Evolutionary conservation across 768 basidiomycete genomes (phyloP).

Genomic region (Cubamyces lactineus): DNA sequence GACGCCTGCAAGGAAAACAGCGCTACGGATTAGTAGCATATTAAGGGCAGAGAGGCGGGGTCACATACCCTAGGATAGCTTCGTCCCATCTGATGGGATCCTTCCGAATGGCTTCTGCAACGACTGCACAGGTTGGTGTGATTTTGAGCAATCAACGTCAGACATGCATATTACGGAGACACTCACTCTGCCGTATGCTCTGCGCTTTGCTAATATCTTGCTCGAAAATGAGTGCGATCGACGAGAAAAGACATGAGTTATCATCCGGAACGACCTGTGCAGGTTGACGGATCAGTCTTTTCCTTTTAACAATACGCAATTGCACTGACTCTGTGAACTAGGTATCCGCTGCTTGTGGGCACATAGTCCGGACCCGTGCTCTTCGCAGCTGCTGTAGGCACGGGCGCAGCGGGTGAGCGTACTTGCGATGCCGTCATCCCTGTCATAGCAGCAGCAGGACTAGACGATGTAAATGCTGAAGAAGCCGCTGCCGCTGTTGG

Average conservation of each 20-base stretch:
- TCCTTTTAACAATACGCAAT: background rate
- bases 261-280: slow-evolving; percentile 90
- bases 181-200: slow-evolving; percentile 73
- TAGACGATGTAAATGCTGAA: slow-evolving; percentile 24
- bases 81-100: slow-evolving; percentile 79
- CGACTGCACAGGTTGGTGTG: slow-evolving; percentile 51
- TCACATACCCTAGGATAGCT: slow-evolving; percentile 78
- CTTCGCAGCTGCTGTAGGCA: slow-evolving; percentile 27
- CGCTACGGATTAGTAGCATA: background rate
- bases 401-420: slow-evolving; percentile 25
- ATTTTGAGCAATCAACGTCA: background rate
- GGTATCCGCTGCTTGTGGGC: slow-evolving; percentile 55
- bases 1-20: slow-evolving; percentile 44
- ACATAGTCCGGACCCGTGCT: slow-evolving; percentile 58
- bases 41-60: background rate
- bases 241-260: slow-evolving; percentile 93
- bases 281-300: background rate
- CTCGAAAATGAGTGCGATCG: slow-evolving; percentile 83
- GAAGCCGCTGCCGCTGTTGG: slow-evolving; percentile 6
- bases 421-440: slow-evolving; percentile 30
- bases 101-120: slow-evolving; percentile 76
- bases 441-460: slow-evolving; percentile 30
- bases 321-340: slow-evolving; percentile 70
- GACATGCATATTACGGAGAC: background rate
- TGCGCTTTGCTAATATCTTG: slow-evolving; percentile 76